These are phyloP conservation scores for Macadamia tetraphylla DNA, from an alignment of 164 flowering plant species.

Conservation along the genomic window DNA sequence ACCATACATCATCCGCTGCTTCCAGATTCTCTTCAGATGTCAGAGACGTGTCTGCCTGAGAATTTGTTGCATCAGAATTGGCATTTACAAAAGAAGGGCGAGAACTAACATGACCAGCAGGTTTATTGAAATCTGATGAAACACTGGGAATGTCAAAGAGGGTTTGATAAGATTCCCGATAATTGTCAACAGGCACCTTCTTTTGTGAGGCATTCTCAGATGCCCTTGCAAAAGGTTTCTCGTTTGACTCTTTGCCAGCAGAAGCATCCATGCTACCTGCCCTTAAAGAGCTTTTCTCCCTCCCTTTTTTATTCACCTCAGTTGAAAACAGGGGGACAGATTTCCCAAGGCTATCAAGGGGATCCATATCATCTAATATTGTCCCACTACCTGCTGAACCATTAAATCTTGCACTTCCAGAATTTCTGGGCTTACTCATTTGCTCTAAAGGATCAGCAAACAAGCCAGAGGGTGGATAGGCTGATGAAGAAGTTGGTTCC, in stretches of 20 bases:
- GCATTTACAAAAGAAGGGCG: constrained; percentile 33
- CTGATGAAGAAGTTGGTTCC: constrained; percentile 39
- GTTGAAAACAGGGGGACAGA: constrained; percentile 42
- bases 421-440: constrained; percentile 30
- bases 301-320: constrained; percentile 25
- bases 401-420: constrained; percentile 31
- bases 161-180: constrained; percentile 38
- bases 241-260: constrained; percentile 29
- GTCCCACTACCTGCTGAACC: constrained; percentile 33
- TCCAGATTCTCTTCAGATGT: constrained; percentile 40
- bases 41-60: constrained; percentile 34
- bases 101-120: constrained; percentile 29
- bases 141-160: constrained; percentile 49
- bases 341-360: constrained; percentile 42
- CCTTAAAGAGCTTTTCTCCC: constrained; percentile 37
- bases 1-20: constrained; percentile 68
- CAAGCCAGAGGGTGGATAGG: constrained; percentile 32
- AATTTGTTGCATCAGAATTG: constrained; percentile 28
- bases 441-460: constrained; percentile 55
- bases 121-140: constrained; percentile 35
- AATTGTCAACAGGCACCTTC: constrained; percentile 34
- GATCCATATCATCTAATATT: constrained; percentile 55
- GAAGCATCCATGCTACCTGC: constrained; percentile 21
- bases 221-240: constrained; percentile 30
- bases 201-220: constrained; percentile 32